Evolutionary conservation across 2,329 filamentous ascomycete species (phyloP).

Genomic region (Xylaria multiplex): DNA sequence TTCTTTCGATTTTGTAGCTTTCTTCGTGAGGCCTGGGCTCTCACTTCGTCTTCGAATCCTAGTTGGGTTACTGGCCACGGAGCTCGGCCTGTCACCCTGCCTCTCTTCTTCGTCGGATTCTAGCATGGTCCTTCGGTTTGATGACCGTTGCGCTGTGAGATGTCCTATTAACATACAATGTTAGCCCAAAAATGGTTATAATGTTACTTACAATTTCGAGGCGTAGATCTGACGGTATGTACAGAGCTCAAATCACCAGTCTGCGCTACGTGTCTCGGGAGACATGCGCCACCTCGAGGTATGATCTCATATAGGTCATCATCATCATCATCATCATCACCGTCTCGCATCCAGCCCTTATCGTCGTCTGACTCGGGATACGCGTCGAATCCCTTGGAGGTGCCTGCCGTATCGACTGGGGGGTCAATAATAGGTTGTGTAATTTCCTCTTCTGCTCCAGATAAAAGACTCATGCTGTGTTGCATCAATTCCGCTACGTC

Average conservation of each 20-base stretch:
- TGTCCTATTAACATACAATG: too few species aligned
- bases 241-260: too few species aligned
- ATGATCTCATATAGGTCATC: too few species aligned
- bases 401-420: not conserved
- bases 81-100: too few species aligned
- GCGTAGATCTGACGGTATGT: too few species aligned
- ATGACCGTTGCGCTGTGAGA: too few species aligned
- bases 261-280: too few species aligned
- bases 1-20: not conserved
- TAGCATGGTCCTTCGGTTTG: too few species aligned
- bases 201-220: too few species aligned
- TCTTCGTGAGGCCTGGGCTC: not conserved
- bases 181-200: too few species aligned
- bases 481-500: not conserved
- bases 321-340: not conserved
- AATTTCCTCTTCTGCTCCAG: not conserved
- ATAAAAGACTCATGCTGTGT: too few species aligned
- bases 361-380: not conserved
- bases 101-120: too few species aligned
- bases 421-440: not conserved
- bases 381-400: not conserved
- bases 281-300: not conserved
- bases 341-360: slow-evolving; percentile 7
- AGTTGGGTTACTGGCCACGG: not conserved
- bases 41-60: not conserved